Evolutionary conservation across 257 asterid species (phyloP).

Genomic region (Nicotiana knightiana): DNA sequence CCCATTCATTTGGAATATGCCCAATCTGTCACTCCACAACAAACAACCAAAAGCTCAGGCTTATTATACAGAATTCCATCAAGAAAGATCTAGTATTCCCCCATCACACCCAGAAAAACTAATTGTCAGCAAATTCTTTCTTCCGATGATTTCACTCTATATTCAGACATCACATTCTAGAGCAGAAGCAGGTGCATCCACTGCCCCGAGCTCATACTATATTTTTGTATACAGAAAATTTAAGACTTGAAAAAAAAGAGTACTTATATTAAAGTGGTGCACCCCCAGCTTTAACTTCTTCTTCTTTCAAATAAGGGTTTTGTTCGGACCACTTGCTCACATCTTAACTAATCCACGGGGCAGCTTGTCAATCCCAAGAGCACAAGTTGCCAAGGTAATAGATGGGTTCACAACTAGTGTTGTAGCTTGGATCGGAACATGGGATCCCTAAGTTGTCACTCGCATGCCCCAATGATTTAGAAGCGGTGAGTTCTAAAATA

Average conservation of each 20-base stretch:
- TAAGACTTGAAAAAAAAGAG: not conserved
- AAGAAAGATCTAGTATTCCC: not conserved
- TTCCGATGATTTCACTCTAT: not conserved
- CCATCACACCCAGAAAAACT: not conserved
- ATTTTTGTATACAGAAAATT: not conserved
- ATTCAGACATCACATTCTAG: not conserved
- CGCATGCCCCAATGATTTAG: not conserved
- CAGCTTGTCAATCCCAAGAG: not conserved
- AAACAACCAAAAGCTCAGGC: not conserved
- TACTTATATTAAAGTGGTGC: not conserved
- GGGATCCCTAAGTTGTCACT: not conserved
- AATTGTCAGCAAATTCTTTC: not conserved
- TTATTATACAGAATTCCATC: not conserved
- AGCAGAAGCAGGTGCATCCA: not conserved
- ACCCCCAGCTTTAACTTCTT: not conserved
- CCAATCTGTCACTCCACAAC: constrained; percentile 59
- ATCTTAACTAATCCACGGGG: not conserved
- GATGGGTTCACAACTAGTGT: not conserved
- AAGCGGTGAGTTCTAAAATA: not conserved
- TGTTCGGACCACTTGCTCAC: not conserved
- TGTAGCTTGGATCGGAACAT: not conserved
- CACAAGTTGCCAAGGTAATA: not conserved
- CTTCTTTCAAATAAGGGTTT: not conserved
- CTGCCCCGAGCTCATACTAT: not conserved
- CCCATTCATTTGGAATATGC: constrained; percentile 97